phyloP scores from a whole-genome alignment of 148 eudicot species.

The Dianthus caryophyllus region DNA sequence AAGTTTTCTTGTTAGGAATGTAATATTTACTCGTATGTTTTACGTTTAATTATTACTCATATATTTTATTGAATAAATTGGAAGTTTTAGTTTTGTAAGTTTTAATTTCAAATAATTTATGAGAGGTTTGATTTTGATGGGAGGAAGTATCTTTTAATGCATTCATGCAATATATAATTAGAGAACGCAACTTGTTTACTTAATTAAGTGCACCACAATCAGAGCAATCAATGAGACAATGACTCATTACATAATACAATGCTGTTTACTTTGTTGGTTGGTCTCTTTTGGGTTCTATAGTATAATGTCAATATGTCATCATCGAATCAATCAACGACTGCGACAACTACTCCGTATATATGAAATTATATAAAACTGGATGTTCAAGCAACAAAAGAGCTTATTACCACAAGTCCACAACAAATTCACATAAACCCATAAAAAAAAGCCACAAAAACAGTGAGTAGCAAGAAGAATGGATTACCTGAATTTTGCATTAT shows the following conservation, averaged over 20 bases:
- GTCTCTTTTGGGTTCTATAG: neutral
- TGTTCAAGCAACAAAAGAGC: neutral
- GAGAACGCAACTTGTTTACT: neutral
- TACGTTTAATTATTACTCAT: too few relatives aligned
- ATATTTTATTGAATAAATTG: too few relatives aligned
- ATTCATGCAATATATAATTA: neutral
- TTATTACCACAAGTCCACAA: neutral
- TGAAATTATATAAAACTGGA: neutral
- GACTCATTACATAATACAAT: neutral
- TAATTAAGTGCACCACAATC: neutral
- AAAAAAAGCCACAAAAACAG: too few relatives aligned
- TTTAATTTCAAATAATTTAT: too few relatives aligned
- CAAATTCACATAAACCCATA: constrained; percentile 2
- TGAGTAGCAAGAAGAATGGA: too few relatives aligned
- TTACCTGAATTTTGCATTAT: too few relatives aligned
- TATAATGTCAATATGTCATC: constrained; percentile 1
- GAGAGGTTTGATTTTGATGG: too few relatives aligned
- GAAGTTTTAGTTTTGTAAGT: too few relatives aligned
- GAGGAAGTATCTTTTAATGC: neutral
- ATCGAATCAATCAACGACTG: neutral
- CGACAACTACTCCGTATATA: neutral
- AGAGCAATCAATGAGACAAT: too few relatives aligned
- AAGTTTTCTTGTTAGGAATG: too few relatives aligned
- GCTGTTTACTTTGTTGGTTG: neutral
- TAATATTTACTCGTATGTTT: too few relatives aligned